phyloP scores from a whole-genome alignment of 225 moss, liverwort and hornwort genomes.

The Asterella californica region DNA sequence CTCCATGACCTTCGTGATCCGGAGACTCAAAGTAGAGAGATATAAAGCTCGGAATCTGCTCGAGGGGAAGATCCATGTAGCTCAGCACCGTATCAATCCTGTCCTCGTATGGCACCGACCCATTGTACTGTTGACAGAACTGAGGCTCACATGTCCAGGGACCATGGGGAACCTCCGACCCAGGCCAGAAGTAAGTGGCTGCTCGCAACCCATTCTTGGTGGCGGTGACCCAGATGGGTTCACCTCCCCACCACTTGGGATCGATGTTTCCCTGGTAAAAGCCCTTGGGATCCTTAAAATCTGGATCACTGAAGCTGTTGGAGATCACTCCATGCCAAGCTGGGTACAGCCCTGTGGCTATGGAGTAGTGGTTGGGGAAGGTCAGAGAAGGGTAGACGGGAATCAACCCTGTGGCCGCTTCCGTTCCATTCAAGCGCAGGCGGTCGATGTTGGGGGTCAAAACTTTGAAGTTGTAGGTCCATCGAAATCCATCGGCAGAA shows the following conservation, averaged over 20 bases:
- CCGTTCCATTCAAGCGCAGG: constrained; percentile 66
- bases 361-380: constrained; percentile 93
- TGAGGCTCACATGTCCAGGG: constrained; percentile 79
- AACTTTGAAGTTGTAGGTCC: constrained; percentile 77
- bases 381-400: constrained; percentile 92
- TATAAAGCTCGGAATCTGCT: constrained; percentile 58
- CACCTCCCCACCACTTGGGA: constrained; percentile 94
- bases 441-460: constrained; percentile 73
- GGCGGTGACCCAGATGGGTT: constrained; percentile 95
- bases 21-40: constrained; percentile 90
- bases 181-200: constrained; percentile 96
- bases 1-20: constrained; percentile 63
- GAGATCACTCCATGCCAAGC: constrained; percentile 90
- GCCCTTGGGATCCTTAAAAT: constrained; percentile 42
- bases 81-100: constrained; percentile 78
- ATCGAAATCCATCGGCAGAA: constrained; percentile 88
- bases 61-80: constrained; percentile 61
- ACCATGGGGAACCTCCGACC: constrained; percentile 71
- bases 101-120: constrained; percentile 65
- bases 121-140: constrained; percentile 65
- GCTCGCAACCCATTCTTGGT: constrained; percentile 82
- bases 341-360: constrained; percentile 90
- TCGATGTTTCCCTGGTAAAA: constrained; percentile 59
- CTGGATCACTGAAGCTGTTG: constrained; percentile 66
- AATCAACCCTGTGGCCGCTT: constrained; percentile 78